These are phyloP conservation scores for Sugiyamaella paludigena DNA, from an alignment of 1,139 yeast species.

Conservation along the genomic window DNA sequence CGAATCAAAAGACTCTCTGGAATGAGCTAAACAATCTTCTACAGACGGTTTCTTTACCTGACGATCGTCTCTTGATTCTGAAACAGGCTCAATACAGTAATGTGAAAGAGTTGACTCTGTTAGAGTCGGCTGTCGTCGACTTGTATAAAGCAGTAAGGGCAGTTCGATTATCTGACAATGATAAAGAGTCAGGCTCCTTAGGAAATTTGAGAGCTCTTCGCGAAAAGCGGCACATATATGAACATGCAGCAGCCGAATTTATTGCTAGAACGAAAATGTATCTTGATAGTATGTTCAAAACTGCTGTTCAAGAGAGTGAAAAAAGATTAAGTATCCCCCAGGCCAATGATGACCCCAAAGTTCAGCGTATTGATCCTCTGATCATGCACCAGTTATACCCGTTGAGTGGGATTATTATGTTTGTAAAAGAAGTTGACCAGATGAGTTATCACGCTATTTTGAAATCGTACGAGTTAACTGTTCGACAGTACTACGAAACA, in stretches of 20 bases:
- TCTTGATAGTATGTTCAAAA: conserved; percentile 45
- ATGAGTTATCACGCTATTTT: conserved; percentile 44
- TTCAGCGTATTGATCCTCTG: conserved; percentile 22
- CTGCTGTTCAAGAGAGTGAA: conserved; percentile 27
- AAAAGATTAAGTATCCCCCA: background rate
- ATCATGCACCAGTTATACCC: conserved; percentile 41
- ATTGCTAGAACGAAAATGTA: conserved; percentile 38
- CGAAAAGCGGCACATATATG: conserved; percentile 64
- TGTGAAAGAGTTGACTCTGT: conserved; percentile 42
- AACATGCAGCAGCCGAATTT: conserved; percentile 55
- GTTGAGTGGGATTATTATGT: conserved; percentile 62
- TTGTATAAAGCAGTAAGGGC: conserved; percentile 57
- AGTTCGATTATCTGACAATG: conserved; percentile 21
- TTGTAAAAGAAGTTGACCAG: conserved; percentile 55
- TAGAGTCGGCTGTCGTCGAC: conserved; percentile 60
- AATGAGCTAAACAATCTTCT: conserved; percentile 66
- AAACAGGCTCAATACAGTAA: conserved; percentile 51
- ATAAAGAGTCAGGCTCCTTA: conserved; percentile 42
- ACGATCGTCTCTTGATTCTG: conserved; percentile 51
- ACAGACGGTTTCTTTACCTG: conserved; percentile 65
- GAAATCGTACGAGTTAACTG: conserved; percentile 30
- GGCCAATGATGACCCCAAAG: conserved; percentile 22
- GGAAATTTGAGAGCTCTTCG: conserved; percentile 71
- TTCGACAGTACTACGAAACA: conserved; percentile 30
- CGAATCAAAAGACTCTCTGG: conserved; percentile 73